phyloP scores from a whole-genome alignment of 1,284 basidiomycete genomes.

The Rugosomyces carneus region DNA sequence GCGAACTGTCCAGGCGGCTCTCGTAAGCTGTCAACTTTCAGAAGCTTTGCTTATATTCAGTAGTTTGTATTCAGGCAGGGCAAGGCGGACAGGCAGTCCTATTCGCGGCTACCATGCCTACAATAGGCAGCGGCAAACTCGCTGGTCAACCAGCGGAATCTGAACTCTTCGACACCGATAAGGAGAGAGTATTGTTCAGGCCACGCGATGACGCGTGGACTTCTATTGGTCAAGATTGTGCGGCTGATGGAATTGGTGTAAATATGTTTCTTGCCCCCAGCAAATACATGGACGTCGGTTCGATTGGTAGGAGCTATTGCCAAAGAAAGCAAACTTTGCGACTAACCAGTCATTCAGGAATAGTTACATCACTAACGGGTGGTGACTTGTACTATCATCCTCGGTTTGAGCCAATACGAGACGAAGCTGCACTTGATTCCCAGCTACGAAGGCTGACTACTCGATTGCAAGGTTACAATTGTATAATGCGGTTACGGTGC shows the following conservation, averaged over 20 bases:
- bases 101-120: constrained; percentile 80
- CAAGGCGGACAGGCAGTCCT: constrained; percentile 83
- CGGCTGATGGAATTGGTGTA: constrained; percentile 86
- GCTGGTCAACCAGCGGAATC: constrained; percentile 54
- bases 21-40: constrained; percentile 43
- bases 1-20: constrained; percentile 63
- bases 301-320: constrained; percentile 54
- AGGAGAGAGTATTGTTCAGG: constrained; percentile 77
- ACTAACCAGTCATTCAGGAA: constrained; percentile 35
- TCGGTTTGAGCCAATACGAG: constrained; percentile 72
- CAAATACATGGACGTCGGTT: constrained; percentile 84
- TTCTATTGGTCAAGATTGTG: constrained; percentile 82
- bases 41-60: constrained; percentile 1
- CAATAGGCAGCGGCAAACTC: constrained; percentile 71
- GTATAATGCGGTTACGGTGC: constrained; percentile 78
- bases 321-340: not conserved
- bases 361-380: constrained; percentile 75
- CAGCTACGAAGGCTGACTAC: constrained; percentile 71
- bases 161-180: constrained; percentile 82
- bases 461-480: constrained; percentile 78
- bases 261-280: constrained; percentile 86
- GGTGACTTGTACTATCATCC: constrained; percentile 94
- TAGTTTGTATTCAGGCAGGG: constrained; percentile 43
- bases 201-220: constrained; percentile 79
- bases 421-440: constrained; percentile 61